Percentiles rank a stretch among this genome's conserved stretches.
These are phyloP conservation scores for Camelina laxa DNA, from an alignment of 345 rosid species.

Conservation along the genomic window DNA sequence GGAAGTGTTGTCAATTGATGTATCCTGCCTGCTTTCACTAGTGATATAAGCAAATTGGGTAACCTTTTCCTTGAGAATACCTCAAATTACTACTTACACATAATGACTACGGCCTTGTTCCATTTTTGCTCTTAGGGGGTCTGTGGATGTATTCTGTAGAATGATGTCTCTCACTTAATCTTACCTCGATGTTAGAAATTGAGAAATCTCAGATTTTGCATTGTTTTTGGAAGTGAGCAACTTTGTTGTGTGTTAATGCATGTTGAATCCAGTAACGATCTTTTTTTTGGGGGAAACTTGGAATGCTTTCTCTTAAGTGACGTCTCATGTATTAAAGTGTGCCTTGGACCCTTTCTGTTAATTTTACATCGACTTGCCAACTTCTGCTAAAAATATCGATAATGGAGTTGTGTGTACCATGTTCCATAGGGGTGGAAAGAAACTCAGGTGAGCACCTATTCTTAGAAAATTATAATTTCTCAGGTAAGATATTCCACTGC, in stretches of 20 bases:
- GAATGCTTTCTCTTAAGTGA: too few relatives aligned
- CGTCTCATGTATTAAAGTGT: neutral
- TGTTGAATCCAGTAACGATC: neutral
- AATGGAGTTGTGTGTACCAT: too few relatives aligned
- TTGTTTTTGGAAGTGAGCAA: neutral
- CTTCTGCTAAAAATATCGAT: conserved; percentile 59
- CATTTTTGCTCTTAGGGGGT: neutral
- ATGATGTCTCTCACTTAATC: neutral
- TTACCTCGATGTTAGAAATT: neutral
- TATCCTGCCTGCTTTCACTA: neutral
- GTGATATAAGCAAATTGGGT: neutral
- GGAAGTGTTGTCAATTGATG: conserved; percentile 8
- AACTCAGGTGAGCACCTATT: conserved; percentile 43
- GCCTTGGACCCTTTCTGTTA: too few relatives aligned
- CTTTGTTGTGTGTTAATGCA: neutral
- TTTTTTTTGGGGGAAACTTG: too few relatives aligned
- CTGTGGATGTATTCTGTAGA: too few relatives aligned
- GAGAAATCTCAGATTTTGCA: neutral
- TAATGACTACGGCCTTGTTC: neutral
- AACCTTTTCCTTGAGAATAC: neutral
- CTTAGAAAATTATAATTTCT: too few relatives aligned
- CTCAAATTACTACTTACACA: neutral
- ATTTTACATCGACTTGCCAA: conserved; percentile 56
- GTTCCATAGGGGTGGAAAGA: too few relatives aligned
- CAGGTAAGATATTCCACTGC: too few relatives aligned